Base-by-base conservation (phyloP, 2,329 filamentous ascomycete genomes). In the Chrysosporium queenslandicum region DNA sequence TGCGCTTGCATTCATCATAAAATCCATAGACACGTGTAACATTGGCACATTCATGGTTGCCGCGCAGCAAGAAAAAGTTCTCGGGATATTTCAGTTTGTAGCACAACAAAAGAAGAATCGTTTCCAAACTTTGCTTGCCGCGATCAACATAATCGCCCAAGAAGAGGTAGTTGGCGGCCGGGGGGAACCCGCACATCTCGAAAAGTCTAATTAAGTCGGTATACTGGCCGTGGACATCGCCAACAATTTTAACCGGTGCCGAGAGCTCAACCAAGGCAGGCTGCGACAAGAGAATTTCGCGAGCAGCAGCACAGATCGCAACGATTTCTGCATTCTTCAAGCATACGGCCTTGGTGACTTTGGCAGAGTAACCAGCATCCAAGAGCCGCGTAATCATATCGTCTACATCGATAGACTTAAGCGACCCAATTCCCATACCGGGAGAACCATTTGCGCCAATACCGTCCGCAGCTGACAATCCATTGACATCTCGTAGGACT, bases 11-110 rank as follows among this genome's bases (percentile, higher is more conserved):
- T 68, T 97, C 91, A 64, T 97, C 91, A 72, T 97, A 97, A 70
- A 97, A 97, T 2, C 91, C 91, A 68, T 96, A 96, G 32, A 97
- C 88, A 55, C 91, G 81, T 12, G 89, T 97, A 50, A 97, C 89
- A 60, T 94, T 95, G 61, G 91, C 91, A 70, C 91, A 96, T 69
- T 97, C 91, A 70, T 97, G 91, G 65, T 97, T 97, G 52, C 91
- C 91, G 53, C 91, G 83, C 20, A 97, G 76, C 45, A 97, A 74
- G 72, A 97, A 97, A 71, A 97, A 97, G 73, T 97, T 97, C 71
- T 96, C 88, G 7, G 91, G 91, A 63, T 87, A 96, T 67, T 95
- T 94, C 66, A 97, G 80, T 75, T 97, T 97, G 75, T 96, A 97
- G 76, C 89, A 95, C 56, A 97, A 77, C 39, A 97, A 76, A 40